Evolutionary conservation across 352 stramenopile species (phyloP), one percentile per base, ranked within the genome.

Genomic region (Phytophthora uliginosa): DNA sequence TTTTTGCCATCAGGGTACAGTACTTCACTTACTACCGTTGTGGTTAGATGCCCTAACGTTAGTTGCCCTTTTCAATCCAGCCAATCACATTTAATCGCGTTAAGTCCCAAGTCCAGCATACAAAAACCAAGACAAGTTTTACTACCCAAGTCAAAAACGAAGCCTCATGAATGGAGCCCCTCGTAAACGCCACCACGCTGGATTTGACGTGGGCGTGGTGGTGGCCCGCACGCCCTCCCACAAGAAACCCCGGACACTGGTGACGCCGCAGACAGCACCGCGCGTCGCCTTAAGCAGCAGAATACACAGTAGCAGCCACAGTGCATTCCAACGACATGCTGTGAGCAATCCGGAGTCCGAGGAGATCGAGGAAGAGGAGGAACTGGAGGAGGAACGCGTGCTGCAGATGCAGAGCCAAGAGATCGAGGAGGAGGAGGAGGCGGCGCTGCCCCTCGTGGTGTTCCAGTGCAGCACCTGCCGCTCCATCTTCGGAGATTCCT

Each of bases 381-480:
- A 74, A 36, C 51, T 73, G 10, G 66, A 71, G n/a, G 58, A 69
- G 15, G 33, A 69, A 59, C 42, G 9, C 17, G 13, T 64, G 18
- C 12, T 20, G 26, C 71, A 57, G 59, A 66, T 50, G 54, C 60
- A 55, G 9, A 71, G 18, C 56, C 73, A 72, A 55, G 69, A 70
- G 9, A 73, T 71, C 0, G 75, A 75, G 13, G 71, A 68, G 4
- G 78, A 80, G 18, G 84, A 90, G 4, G 82, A 84, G 18, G 81
- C 83, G n/a, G 83, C 81, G 18, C 69, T 85, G 48, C 85, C 83
- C 18, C 88, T 91, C 7, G 88, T 96, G 34, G 85, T 95, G 26
- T 96, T 96, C 63, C 88, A 95, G 65, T 96, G 89, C 71, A 89
- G 74, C 73, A 95, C 87, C 20, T 96, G 89, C 45, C 82, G 89